Percentiles rank a stretch among this genome's conserved stretches.
Conservation (phyloP, 2,329 filamentous ascomycete genomes). For the Ambrosiella beaveri region DNA sequence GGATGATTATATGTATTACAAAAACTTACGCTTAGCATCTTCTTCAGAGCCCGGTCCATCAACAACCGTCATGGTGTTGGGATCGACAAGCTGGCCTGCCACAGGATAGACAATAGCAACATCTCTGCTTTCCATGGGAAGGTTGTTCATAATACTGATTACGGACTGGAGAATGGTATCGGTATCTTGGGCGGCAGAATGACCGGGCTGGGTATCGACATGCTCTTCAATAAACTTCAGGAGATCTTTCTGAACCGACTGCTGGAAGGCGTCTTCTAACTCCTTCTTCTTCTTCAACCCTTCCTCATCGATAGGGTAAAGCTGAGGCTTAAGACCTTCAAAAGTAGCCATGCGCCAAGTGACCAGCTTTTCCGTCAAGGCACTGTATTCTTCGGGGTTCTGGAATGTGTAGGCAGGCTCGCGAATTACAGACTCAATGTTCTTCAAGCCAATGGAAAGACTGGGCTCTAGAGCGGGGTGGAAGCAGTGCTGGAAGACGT, state of each 20-base stretch:
- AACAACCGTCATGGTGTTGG: conserved; percentile 74
- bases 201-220: conserved; percentile 53
- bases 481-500: conserved; percentile 82
- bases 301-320: conserved; percentile 47
- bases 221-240: conserved; percentile 50
- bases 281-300: conserved; percentile 46
- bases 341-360: conserved; percentile 88
- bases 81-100: conserved; percentile 53
- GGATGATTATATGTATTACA: neutral
- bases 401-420: conserved; percentile 54
- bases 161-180: conserved; percentile 88
- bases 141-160: conserved; percentile 65
- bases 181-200: conserved; percentile 72
- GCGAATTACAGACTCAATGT: conserved; percentile 75
- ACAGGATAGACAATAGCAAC: conserved; percentile 73
- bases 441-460: conserved; percentile 64
- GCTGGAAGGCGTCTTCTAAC: conserved; percentile 47
- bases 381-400: conserved; percentile 77
- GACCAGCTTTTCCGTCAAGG: conserved; percentile 69
- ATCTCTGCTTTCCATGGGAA: conserved; percentile 82
- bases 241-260: conserved; percentile 20
- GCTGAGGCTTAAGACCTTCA: conserved; percentile 62
- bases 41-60: conserved; percentile 35
- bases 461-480: conserved; percentile 68
- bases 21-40: conserved; percentile 32